Percentiles rank a stretch among this genome's conserved stretches.
These are phyloP conservation scores for Paraphaeosphaeria sporulosa DNA, from an alignment of 2,329 filamentous ascomycete genomes.

Conservation along the genomic window DNA sequence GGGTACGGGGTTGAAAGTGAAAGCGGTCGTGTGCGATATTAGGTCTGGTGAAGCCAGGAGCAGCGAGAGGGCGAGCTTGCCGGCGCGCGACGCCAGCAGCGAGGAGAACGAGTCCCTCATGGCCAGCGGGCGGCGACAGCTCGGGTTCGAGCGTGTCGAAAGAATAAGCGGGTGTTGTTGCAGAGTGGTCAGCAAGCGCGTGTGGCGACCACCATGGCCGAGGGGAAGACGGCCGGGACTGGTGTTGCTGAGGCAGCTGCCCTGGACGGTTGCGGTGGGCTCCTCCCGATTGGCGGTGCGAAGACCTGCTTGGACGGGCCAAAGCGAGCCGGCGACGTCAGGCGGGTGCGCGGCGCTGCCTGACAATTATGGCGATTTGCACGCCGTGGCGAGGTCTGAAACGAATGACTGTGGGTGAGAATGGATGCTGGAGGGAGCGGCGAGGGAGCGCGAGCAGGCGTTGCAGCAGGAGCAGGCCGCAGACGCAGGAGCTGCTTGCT, in stretches of 20 bases:
- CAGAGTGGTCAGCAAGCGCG: slow-evolving; percentile 22
- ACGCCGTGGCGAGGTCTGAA: slow-evolving; percentile 31
- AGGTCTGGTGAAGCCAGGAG: slow-evolving; percentile 37
- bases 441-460: slow-evolving; percentile 21
- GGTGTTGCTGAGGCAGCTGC: slow-evolving; percentile 16
- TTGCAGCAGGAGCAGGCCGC: slow-evolving; percentile 10
- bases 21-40: slow-evolving; percentile 34
- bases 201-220: slow-evolving; percentile 22
- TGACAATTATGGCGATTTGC: slow-evolving; percentile 24
- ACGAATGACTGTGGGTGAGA: slow-evolving; percentile 51
- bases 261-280: slow-evolving; percentile 17
- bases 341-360: slow-evolving; percentile 16
- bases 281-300: slow-evolving; percentile 24
- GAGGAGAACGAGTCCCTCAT: slow-evolving; percentile 50
- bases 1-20: slow-evolving; percentile 68
- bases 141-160: slow-evolving; percentile 22
- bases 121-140: slow-evolving; percentile 34
- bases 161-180: slow-evolving; percentile 27
- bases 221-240: slow-evolving; percentile 18
- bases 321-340: slow-evolving; percentile 28
- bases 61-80: slow-evolving; percentile 46
- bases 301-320: slow-evolving; percentile 20
- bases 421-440: slow-evolving; percentile 23
- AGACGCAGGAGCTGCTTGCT: slow-evolving; percentile 6
- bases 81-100: slow-evolving; percentile 46